Evolutionary conservation across 768 basidiomycete genomes (phyloP), one percentile per base, ranked within the genome.

Genomic region (Pleurotus ostreatus): DNA sequence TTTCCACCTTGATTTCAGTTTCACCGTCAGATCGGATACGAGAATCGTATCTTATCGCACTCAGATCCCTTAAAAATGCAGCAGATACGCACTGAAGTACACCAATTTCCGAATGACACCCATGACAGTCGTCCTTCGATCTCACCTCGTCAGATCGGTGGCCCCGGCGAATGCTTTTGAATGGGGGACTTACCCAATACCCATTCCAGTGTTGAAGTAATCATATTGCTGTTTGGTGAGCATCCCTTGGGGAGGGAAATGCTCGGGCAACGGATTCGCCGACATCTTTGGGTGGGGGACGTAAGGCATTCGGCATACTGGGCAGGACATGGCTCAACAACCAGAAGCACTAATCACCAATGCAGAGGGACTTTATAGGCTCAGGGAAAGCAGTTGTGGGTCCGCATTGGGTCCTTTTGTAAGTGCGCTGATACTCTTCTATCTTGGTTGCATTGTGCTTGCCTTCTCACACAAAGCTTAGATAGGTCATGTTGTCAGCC

Each of bases 221-320:
- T 25, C 38, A 37, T 52, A 53, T 41, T 63, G 63, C 8, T 55
- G 53, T 11, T 51, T 43, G 6, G 62, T 54, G 23, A 68, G 52
- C 26, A 66, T 34, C 20, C 58, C 63, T 15, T 46, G 20, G 5
- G 63, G 64, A 9, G 56, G 61, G 18, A 34, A 54, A n/a, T 61
- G 60, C 5, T 34, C 46, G 11, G 55, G 57, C 7, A 57, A 55
- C 11, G 60, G 60, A 7, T 60, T 61, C 4, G 44, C 44, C 3
- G 60, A 45, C 8, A 55, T 57, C 11, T 1, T 34, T 9, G 51
- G 54, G 20, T 55, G 54, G 7, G 66, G 66, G 11, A 62, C 59
- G 59, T 66, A 66, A 3, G 67, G 65, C 5, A 67, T 59, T n/a
- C 60, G 65, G 56, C 66, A 68, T 25, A 68, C 51, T 53, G 57